Percentiles rank a stretch among this genome's conserved stretches.
Evolutionary conservation across 1,139 yeast species (phyloP).

Genomic region (Kurtzmaniella quercitrusa): DNA sequence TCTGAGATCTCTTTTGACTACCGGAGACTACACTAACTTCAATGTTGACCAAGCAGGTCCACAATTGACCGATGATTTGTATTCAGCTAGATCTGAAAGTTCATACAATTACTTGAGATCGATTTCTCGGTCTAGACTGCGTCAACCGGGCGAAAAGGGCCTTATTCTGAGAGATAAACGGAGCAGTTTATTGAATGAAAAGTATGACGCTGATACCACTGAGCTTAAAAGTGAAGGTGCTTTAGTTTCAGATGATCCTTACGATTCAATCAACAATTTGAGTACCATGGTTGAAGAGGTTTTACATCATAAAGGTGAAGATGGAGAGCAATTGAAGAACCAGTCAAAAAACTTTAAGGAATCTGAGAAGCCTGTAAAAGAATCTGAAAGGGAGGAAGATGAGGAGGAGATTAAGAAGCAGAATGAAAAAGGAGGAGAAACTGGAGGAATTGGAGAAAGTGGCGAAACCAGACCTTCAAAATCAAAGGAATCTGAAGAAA

Average conservation of each 20-base stretch:
- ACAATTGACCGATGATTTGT: conserved; percentile 21
- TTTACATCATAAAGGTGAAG: conserved; percentile 17
- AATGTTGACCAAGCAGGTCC: conserved; percentile 29
- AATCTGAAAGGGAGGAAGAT: conserved; percentile 7
- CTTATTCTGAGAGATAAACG: conserved; percentile 27
- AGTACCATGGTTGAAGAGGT: conserved; percentile 42
- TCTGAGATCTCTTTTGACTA: conserved; percentile 36
- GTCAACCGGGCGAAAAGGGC: conserved; percentile 24
- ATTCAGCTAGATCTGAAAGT: conserved; percentile 27
- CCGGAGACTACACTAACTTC: conserved; percentile 49
- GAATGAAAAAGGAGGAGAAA: background rate
- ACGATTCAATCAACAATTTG: conserved; percentile 34
- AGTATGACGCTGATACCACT: conserved; percentile 40
- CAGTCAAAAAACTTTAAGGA: conserved; percentile 7
- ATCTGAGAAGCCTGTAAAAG: conserved; percentile 7
- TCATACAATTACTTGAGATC: conserved; percentile 53
- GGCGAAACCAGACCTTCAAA: conserved; percentile 4
- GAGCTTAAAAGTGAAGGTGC: conserved; percentile 44
- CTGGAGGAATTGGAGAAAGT: conserved; percentile 12
- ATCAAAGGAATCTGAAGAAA: background rate
- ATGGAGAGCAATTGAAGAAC: conserved; percentile 6
- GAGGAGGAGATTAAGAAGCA: conserved; percentile 2
- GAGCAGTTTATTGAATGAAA: conserved; percentile 22
- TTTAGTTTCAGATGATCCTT: conserved; percentile 44
- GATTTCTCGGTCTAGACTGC: conserved; percentile 59